Evolutionary conservation across 768 basidiomycete genomes (phyloP), one percentile per base, ranked within the genome.

Genomic region (Boletus reticulatus): DNA sequence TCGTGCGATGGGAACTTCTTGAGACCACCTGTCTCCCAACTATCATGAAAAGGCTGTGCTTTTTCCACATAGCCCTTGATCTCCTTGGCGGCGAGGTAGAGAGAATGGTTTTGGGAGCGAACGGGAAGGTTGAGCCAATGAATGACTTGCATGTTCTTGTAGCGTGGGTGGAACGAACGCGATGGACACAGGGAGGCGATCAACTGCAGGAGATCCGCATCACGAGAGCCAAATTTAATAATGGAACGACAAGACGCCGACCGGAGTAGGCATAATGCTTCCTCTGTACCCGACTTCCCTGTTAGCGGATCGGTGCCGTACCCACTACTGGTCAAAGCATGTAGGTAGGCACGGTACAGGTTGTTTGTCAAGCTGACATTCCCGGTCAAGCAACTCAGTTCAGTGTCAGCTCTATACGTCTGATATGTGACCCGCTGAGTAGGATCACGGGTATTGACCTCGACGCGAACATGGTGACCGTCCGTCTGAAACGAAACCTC

Each of bases 221-320:
- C 73, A 4, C 61, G 58, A 7, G 41, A 1, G 17, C 56, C 55
- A 16, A 79, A 64, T 43, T 53, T 63, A 65, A 75, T 72, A 51
- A 82, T 80, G 0, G 81, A 79, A 27, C 58, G 64, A 37, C 67
- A 74, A 9, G 64, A 56, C 12, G 77, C 72, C 0, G 76, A 78
- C 9, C 53, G 57, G 24, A 82, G 63, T 42, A 75, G 60, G 43
- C 66, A 58, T 17, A 81, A 59, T 1, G 79, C 79, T 45, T 80
- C 72, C 41, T 77, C 73, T 1, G 74, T 73, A 6, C 81, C 80
- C 0, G 75, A 77, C 10, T 73, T 73, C 17, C 60, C 59, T 0
- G 75, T 77, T 36, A 82, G 67, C 1, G 78, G 77, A 58, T 82
- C 80, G 3, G 69, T 65, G 19, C 76, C 63, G 39, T 70, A 71